Evolutionary conservation across 805 yeast genomes (phyloP), one percentile per base, ranked within the genome.

Genomic region (Metschnikowia shivogae): DNA sequence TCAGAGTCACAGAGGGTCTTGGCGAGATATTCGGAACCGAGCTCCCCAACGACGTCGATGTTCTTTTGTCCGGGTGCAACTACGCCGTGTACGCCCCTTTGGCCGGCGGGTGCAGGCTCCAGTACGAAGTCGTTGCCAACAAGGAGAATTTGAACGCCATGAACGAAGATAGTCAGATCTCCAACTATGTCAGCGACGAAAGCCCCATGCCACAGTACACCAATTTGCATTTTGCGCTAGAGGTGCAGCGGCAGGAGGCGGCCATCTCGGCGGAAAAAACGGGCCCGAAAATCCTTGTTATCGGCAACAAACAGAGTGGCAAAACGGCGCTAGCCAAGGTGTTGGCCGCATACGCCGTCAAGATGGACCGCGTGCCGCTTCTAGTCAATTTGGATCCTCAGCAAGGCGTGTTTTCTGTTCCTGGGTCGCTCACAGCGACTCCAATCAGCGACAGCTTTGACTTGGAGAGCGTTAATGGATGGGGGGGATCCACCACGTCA

Each of bases 1-100:
- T 86, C 36, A 78, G 70, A 53, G 71, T 82, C 9, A 46, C 64
- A 3, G 67, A 70, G 2, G 99, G 99, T 3, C 74, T 82, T 2
- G 96, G 88, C 1, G 99, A 93, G 66, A 77, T 89, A 8, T 88
- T 85, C 64, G 99, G 99, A 20, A 88, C 97, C 3, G 99, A 93
- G 61, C 75, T 93, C 20, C 86, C 97, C 2, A 70, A 74, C 35
- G 87, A 85, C 46, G 71, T 75, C 1, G 86, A 81, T 19, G 34
- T 67, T 29, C 61, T 58, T 36, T 51, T 71, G 22, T 54, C 68
- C 10, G 76, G 76, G 5, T 67, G 60, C 19, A 71, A 70, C 48
- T 63, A 59, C 45, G 61, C 71, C 26, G 46, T 71, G 4, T 70
- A 64, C 46, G 66, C 74, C 6, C 75, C 74, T 0, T 56, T 66